A percentile compares a stretch with the other conserved stretches of the same genome.
Conservation (phyloP, 1,284 basidiomycete species). For the Ganoderma sinense region DNA sequence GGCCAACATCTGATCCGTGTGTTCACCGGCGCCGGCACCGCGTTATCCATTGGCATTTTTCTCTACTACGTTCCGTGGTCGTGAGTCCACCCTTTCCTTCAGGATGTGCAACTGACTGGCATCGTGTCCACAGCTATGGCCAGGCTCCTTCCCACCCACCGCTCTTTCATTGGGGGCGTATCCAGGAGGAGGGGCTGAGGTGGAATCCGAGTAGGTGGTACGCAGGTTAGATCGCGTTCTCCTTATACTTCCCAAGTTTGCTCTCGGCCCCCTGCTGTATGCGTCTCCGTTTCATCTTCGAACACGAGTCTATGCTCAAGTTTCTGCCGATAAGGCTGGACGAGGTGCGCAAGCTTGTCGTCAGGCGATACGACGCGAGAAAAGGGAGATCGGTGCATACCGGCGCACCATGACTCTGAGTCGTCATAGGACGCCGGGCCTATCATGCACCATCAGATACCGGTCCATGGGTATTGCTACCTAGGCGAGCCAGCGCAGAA, state of each 20-base stretch:
- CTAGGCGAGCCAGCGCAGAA: too few relatives aligned
- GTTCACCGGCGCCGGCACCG: slow-evolving; percentile 54
- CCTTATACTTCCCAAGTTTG: slow-evolving; percentile 54
- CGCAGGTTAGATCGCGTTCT: slow-evolving; percentile 58
- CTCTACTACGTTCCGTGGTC: slow-evolving; percentile 63
- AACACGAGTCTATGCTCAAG: background rate
- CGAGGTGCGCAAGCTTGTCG: slow-evolving; percentile 47
- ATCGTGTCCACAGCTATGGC: slow-evolving; percentile 29
- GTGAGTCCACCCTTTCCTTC: slow-evolving; percentile 22
- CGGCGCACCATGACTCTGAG: too few relatives aligned
- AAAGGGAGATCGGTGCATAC: too few relatives aligned
- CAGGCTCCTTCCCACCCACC: too few relatives aligned
- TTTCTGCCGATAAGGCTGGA: slow-evolving; percentile 43
- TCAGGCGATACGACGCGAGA: slow-evolving; percentile 44
- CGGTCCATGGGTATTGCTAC: too few relatives aligned
- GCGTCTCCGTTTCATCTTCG: slow-evolving; percentile 8
- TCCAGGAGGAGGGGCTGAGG: too few relatives aligned
- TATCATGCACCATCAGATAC: too few relatives aligned
- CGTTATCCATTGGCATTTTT: slow-evolving; percentile 56
- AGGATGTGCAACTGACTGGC: background rate
- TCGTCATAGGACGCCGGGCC: too few relatives aligned
- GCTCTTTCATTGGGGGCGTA: too few relatives aligned
- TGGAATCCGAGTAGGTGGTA: too few relatives aligned
- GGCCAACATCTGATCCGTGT: slow-evolving; percentile 50
- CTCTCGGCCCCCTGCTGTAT: slow-evolving; percentile 41